Evolutionary conservation across 306 rosid species (phyloP).

Genomic region (Lagenaria siceraria): DNA sequence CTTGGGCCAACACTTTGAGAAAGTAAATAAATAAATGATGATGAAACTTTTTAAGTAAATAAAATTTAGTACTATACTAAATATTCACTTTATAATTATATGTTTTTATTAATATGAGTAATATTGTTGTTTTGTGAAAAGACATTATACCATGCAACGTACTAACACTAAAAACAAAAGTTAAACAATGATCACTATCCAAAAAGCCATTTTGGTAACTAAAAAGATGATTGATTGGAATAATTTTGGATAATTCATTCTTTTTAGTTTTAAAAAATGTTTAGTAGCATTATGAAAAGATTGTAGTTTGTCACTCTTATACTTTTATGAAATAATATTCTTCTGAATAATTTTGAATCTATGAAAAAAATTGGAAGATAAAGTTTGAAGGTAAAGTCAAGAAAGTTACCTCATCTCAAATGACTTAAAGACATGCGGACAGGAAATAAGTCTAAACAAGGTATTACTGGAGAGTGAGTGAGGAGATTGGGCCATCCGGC

Average conservation of each 20-base stretch:
- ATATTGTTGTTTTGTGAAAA: neutral
- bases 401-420: no score
- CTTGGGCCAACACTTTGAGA: neutral
- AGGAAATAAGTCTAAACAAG: no score
- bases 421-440: no score
- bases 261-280: neutral
- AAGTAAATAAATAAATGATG: neutral
- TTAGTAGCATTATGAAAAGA: no score
- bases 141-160: neutral
- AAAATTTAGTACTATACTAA: neutral
- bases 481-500: no score
- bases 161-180: neutral
- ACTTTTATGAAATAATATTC: no score
- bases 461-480: no score
- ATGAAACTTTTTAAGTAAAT: neutral
- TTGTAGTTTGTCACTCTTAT: no score
- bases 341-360: no score
- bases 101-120: neutral
- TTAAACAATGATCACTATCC: neutral
- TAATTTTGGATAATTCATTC: neutral
- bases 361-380: no score
- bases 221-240: neutral
- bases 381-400: no score
- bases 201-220: neutral
- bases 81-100: neutral